A percentile compares a stretch with the other conserved stretches of the same genome.
Conservation (phyloP, 2,329 filamentous ascomycete genomes). For the Zasmidium angulare region DNA sequence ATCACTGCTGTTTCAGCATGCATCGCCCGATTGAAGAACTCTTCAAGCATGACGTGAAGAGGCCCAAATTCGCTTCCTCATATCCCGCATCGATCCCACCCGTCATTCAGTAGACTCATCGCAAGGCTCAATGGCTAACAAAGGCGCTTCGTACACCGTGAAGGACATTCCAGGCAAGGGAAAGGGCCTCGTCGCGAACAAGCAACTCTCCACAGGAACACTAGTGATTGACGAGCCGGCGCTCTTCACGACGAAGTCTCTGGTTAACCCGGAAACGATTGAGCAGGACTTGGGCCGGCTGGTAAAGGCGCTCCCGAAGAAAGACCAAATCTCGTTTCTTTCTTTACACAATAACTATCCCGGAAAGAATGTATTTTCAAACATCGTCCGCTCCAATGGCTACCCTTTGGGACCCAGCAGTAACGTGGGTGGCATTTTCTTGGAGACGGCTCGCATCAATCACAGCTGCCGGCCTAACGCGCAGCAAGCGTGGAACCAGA, state of each 20-base stretch:
- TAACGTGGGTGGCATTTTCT: slow-evolving; percentile 35
- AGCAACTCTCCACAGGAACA: slow-evolving; percentile 40
- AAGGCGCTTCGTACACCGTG: slow-evolving; percentile 10
- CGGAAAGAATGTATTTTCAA: slow-evolving; percentile 27
- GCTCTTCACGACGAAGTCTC: slow-evolving; percentile 35
- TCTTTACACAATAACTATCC: slow-evolving; percentile 34
- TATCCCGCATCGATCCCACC: not conserved
- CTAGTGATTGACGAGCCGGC: slow-evolving; percentile 43
- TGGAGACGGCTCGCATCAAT: slow-evolving; percentile 39
- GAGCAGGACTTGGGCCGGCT: slow-evolving; percentile 22
- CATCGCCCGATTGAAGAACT: not conserved
- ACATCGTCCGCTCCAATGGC: slow-evolving; percentile 36
- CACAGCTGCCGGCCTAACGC: slow-evolving; percentile 41
- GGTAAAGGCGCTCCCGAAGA: slow-evolving; percentile 27
- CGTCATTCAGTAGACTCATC: not conserved
- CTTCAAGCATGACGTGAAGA: not conserved
- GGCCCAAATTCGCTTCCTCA: not conserved
- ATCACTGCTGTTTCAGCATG: no score
- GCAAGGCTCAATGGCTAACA: not conserved
- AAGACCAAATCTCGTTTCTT: slow-evolving; percentile 32
- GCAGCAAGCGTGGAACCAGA: slow-evolving; percentile 38
- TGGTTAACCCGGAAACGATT: slow-evolving; percentile 21
- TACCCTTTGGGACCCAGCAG: slow-evolving; percentile 31
- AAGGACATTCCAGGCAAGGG: slow-evolving; percentile 36
- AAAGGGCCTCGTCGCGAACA: slow-evolving; percentile 41